Evolutionary conservation across 2,329 filamentous ascomycete genomes (phyloP), one percentile per base, ranked within the genome.

Genomic region (Fusarium vanettenii): DNA sequence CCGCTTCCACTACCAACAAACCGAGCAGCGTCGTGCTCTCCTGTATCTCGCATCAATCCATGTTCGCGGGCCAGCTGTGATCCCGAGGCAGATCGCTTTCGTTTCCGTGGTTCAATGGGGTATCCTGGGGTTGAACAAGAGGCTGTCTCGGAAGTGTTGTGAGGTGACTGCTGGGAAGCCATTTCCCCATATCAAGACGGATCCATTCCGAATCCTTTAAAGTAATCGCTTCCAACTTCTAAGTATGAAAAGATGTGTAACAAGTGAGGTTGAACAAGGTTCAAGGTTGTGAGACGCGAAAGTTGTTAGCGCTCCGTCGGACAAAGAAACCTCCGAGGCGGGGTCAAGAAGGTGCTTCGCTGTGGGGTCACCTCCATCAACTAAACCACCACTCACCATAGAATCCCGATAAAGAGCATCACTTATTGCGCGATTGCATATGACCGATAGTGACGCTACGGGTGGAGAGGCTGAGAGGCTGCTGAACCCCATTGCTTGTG

Each of bases 1-100:
- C 89, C 89, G 69, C 88, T 90, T 18, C 87, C 87, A 60, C 88
- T 90, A 5, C 89, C 89, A 6, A 90, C 85, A 65, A 91, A 91
- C 1, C 86, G 87, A 16, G 88, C 85, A 4, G 85, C 85, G 25
- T 84, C 86, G 33, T 85, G 82, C 31, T 84, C 84, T 18, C 83
- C 84, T 31, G 84, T 81, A 71, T 87, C 86, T 67, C 88, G 84
- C 87, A 90, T 90, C 65, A 89, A 71, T 10, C 81, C 81, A 78
- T 81, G 80, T 57, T 82, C 81, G 29, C 81, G 80, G 14, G 79
- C 76, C 3, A 79, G 77, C 20, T 77, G 79, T 10, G 78, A 74
- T 4, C 64, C 68, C 2, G 80, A 77, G 1, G 64, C 64, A 11
- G 81, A 81, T 22, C 77, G 74, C 63, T 82, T 82, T 11, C 80